Evolutionary conservation across 2,329 filamentous ascomycete species (phyloP).

Genomic region (Aspergillus latus): DNA sequence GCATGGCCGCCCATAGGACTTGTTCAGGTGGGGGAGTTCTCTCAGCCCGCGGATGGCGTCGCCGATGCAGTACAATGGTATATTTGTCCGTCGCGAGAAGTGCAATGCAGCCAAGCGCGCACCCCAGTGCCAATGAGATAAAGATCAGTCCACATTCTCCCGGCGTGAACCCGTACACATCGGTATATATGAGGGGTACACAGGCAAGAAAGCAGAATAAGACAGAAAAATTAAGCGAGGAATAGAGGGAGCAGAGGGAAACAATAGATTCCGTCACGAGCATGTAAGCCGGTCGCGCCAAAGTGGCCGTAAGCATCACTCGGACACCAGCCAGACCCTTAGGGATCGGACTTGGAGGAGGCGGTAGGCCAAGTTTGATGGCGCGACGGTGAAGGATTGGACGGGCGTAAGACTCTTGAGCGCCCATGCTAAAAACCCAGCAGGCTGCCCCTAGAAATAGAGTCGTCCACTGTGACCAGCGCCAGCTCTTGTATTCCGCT

Average conservation of each 20-base stretch:
- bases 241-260: slow-evolving; percentile 9
- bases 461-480: slow-evolving; percentile 72
- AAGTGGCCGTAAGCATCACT: slow-evolving; percentile 39
- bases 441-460: slow-evolving; percentile 57
- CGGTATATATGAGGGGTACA: slow-evolving; percentile 67
- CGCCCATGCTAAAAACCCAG: neutral
- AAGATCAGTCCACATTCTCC: slow-evolving; percentile 42
- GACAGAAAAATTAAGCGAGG: slow-evolving; percentile 67
- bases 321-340: neutral
- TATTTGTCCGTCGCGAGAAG: neutral
- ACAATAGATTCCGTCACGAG: slow-evolving; percentile 49
- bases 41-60: neutral
- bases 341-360: neutral
- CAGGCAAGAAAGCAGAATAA: slow-evolving; percentile 83
- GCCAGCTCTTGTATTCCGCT: slow-evolving; percentile 63
- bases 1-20: slow-evolving; percentile 49
- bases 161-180: slow-evolving; percentile 61
- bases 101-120: neutral
- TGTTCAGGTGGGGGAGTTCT: slow-evolving; percentile 48
- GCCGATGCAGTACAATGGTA: neutral
- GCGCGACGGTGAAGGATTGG: neutral
- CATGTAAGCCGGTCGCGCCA: slow-evolving; percentile 56
- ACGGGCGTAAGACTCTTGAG: neutral
- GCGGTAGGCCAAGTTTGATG: neutral
- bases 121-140: neutral